A percentile compares a stretch with the other conserved stretches of the same genome.
phyloP scores from a whole-genome alignment of 352 stramenopile species.

The Pythium sp. region DNA sequence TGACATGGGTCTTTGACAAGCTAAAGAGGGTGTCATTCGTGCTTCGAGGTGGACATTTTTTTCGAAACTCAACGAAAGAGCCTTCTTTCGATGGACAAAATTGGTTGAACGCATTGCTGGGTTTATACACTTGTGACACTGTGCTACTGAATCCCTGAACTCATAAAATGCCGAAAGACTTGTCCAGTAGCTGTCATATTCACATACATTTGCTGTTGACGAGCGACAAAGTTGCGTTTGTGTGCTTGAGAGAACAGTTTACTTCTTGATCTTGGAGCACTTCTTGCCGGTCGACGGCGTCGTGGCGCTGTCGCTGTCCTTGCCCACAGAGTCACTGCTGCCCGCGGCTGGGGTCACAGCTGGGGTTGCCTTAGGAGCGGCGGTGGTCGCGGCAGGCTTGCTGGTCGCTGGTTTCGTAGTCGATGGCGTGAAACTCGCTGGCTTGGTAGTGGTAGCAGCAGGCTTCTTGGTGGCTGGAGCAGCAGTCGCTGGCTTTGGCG shows the following conservation, averaged over 20 bases:
- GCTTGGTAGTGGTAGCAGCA: background rate
- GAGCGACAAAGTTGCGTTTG: background rate
- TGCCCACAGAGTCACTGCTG: background rate
- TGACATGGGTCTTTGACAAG: background rate
- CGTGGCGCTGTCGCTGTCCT: conserved; percentile 5
- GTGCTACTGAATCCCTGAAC: background rate
- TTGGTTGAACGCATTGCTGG: background rate
- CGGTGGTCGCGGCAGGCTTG: conserved; percentile 4
- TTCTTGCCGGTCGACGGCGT: conserved; percentile 1
- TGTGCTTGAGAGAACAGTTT: background rate
- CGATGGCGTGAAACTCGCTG: background rate
- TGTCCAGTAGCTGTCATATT: background rate
- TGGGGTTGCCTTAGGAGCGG: conserved; percentile 5
- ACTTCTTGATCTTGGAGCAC: conserved; percentile 10
- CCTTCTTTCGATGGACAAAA: background rate
- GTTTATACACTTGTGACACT: background rate
- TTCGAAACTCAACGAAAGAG: background rate
- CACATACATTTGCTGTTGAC: background rate
- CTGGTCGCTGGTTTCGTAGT: background rate
- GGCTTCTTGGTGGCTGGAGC: background rate
- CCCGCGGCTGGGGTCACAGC: background rate
- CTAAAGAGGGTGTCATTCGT: too few relatives aligned
- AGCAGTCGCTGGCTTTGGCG: background rate
- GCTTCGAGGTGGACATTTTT: background rate
- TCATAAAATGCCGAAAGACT: background rate